These are phyloP conservation scores for Paramyrothecium sp. DNA, from an alignment of 2,329 filamentous ascomycete genomes.

Conservation along the genomic window DNA sequence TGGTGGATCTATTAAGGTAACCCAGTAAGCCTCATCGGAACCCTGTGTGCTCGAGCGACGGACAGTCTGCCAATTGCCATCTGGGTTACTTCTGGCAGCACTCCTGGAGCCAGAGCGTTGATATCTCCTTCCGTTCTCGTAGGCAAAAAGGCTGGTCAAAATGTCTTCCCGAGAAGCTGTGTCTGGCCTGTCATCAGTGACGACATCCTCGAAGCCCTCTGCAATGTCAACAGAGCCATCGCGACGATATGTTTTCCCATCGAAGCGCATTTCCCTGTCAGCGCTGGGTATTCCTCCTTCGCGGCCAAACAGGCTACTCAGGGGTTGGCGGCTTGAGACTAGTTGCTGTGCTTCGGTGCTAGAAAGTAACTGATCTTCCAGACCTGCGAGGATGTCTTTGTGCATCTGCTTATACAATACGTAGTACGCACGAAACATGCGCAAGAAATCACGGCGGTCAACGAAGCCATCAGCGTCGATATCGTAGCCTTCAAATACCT, in stretches of 20 bases:
- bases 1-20: constrained; percentile 45
- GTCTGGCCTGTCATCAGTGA: constrained; percentile 61
- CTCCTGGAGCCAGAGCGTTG: constrained; percentile 25
- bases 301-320: constrained; percentile 73
- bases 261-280: constrained; percentile 53
- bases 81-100: constrained; percentile 25
- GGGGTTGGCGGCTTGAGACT: constrained; percentile 70
- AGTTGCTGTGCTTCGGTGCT: constrained; percentile 76
- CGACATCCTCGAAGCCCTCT: constrained; percentile 54
- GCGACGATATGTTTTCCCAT: constrained; percentile 63
- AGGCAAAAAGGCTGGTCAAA: constrained; percentile 52
- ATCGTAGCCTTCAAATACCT: constrained; percentile 87
- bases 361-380: constrained; percentile 76
- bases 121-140: constrained; percentile 26
- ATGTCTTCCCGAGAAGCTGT: constrained; percentile 60
- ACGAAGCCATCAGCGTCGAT: constrained; percentile 86
- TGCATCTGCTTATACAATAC: constrained; percentile 88
- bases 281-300: constrained; percentile 66
- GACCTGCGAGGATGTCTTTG: constrained; percentile 73
- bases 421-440: constrained; percentile 92
- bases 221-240: constrained; percentile 65
- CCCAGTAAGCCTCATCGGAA: constrained; percentile 38
- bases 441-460: constrained; percentile 80
- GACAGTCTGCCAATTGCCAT: constrained; percentile 34
- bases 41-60: constrained; percentile 26